These are phyloP conservation scores for Trichaptum fuscoviolaceum DNA, from an alignment of 768 basidiomycete genomes.

Conservation along the genomic window DNA sequence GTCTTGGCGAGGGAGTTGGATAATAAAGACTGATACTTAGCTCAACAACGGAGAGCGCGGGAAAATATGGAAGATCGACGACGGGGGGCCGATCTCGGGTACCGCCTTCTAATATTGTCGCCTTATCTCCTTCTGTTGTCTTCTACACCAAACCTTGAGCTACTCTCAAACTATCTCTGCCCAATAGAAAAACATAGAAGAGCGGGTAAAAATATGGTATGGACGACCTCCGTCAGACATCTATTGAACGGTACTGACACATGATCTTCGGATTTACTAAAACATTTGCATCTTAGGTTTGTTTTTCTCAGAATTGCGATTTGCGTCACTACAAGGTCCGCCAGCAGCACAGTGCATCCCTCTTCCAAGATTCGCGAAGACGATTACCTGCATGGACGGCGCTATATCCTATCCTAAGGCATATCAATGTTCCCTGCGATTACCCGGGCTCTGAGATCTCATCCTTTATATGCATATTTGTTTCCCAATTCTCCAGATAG, in stretches of 20 bases:
- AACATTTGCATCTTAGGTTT: background rate
- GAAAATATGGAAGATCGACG: too few relatives aligned
- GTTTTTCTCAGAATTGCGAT: background rate
- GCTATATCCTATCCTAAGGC: background rate
- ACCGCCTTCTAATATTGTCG: too few relatives aligned
- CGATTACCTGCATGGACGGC: background rate
- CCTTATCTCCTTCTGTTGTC: too few relatives aligned
- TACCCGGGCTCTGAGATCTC: background rate
- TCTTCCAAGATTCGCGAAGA: background rate
- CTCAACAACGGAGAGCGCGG: too few relatives aligned
- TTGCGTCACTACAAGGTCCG: background rate
- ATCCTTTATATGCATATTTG: background rate
- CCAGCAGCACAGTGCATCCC: background rate
- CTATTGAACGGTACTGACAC: too few relatives aligned
- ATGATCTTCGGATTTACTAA: background rate
- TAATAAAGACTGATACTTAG: too few relatives aligned
- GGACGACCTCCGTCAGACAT: background rate
- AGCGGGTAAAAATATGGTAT: background rate
- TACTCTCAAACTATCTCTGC: background rate
- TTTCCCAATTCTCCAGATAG: background rate
- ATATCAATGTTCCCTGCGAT: background rate
- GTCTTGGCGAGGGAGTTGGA: too few relatives aligned
- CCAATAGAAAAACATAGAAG: background rate
- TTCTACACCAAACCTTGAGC: too few relatives aligned
- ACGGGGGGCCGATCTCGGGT: too few relatives aligned